Percentiles rank a stretch among this genome's conserved stretches.
Conservation (phyloP, 352 stramenopile species). For the Phytophthora tubulina region DNA sequence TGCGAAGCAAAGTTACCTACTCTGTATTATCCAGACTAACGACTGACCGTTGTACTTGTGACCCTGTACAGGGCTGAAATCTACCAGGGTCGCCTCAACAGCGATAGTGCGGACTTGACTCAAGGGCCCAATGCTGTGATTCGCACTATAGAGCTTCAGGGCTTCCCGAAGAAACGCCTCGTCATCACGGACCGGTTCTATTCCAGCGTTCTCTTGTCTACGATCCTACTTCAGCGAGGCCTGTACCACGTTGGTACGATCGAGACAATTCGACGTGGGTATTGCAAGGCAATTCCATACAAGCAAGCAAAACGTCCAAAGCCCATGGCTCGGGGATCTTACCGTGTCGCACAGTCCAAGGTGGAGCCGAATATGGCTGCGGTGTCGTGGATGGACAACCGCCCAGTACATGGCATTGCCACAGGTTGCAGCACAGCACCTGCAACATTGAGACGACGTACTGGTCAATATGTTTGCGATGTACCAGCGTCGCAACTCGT, state of each 20-base stretch:
- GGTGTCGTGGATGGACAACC: constrained; percentile 22
- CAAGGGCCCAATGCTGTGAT: too few relatives aligned
- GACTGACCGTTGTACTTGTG: too few relatives aligned
- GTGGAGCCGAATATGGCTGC: constrained; percentile 2
- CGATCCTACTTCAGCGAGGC: not conserved
- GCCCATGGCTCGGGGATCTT: not conserved
- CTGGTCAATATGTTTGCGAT: not conserved
- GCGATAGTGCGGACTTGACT: too few relatives aligned
- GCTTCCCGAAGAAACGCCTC: too few relatives aligned
- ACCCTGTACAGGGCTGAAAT: too few relatives aligned
- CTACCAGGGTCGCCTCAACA: too few relatives aligned
- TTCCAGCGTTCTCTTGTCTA: constrained; percentile 2
- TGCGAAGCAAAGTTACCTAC: too few relatives aligned
- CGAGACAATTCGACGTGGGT: not conserved
- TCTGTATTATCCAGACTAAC: too few relatives aligned
- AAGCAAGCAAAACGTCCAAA: constrained; percentile 5
- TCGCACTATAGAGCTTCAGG: too few relatives aligned
- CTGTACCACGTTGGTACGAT: not conserved
- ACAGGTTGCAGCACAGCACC: constrained; percentile 3
- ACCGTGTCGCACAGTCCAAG: constrained; percentile 8
- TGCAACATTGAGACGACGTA: not conserved
- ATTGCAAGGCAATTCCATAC: constrained; percentile 11
- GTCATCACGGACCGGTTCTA: constrained; percentile 7
- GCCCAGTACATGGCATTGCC: constrained; percentile 9
- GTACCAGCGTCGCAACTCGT: constrained; percentile 8